These are phyloP conservation scores for Trichopus zeylanicus DNA, from an alignment of 116 monocot genomes.

Conservation along the genomic window DNA sequence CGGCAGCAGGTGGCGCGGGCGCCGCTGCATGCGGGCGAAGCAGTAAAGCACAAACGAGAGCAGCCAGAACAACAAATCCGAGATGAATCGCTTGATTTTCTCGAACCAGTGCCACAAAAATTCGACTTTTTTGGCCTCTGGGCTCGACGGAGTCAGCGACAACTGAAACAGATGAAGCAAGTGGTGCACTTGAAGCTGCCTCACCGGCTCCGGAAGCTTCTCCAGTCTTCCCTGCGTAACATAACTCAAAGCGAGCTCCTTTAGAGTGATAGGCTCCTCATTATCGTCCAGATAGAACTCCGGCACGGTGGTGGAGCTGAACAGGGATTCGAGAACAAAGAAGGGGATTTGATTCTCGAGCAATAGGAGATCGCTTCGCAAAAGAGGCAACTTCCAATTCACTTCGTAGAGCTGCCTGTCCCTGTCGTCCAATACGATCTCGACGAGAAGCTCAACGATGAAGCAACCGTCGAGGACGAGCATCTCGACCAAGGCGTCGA, in stretches of 20 bases:
- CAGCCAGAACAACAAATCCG: not conserved
- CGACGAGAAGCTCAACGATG: constrained; percentile 10
- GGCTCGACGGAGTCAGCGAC: not conserved
- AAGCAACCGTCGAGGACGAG: constrained; percentile 36
- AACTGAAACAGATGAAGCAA: not conserved
- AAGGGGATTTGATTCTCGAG: constrained; percentile 49
- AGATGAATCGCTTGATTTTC: too few relatives aligned
- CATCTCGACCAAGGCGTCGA: constrained; percentile 16
- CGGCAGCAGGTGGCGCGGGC: not conserved
- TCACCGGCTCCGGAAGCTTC: not conserved
- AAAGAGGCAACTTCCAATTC: not conserved
- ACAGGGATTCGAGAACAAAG: constrained; percentile 10
- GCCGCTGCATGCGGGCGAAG: not conserved
- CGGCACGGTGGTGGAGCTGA: not conserved
- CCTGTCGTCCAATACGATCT: too few relatives aligned
- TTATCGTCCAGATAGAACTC: not conserved
- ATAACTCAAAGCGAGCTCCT: not conserved
- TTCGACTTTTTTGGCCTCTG: too few relatives aligned
- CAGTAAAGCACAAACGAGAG: not conserved
- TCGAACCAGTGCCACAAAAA: too few relatives aligned
- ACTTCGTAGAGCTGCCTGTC: not conserved
- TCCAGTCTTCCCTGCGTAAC: too few relatives aligned
- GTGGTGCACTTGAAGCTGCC: not conserved
- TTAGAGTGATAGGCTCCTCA: not conserved
- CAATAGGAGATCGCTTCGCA: constrained; percentile 22